These are phyloP conservation scores for Aspergillus awamori DNA, from an alignment of 2,329 filamentous ascomycete species.

Conservation along the genomic window DNA sequence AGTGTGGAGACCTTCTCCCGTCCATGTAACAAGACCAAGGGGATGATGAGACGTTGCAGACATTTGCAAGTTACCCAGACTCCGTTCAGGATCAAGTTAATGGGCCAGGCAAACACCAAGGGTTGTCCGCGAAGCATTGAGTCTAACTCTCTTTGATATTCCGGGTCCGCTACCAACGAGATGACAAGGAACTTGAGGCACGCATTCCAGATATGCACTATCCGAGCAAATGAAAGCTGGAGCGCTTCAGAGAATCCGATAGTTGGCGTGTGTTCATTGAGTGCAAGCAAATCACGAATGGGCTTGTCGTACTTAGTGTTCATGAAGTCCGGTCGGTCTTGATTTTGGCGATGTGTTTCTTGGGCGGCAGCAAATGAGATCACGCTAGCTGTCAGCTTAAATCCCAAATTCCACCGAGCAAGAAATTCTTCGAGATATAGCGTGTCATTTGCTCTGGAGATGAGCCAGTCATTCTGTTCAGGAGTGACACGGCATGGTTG, in stretches of 20 bases:
- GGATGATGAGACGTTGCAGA: constrained; percentile 47
- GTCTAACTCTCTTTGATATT: constrained; percentile 54
- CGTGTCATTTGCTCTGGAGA: constrained; percentile 32
- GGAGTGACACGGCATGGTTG: constrained; percentile 44
- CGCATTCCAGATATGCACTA: constrained; percentile 25
- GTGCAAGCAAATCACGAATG: constrained; percentile 36
- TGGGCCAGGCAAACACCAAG: constrained; percentile 36
- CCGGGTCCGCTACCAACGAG: constrained; percentile 54
- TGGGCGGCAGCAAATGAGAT: constrained; percentile 25
- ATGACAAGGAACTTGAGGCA: constrained; percentile 52
- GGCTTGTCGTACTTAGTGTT: constrained; percentile 27
- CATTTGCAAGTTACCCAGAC: constrained; percentile 52
- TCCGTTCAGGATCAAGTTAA: constrained; percentile 45
- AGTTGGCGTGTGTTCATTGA: background rate
- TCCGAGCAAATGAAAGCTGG: constrained; percentile 45
- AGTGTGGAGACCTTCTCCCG: constrained; percentile 44
- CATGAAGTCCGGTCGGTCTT: constrained; percentile 20
- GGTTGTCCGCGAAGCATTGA: constrained; percentile 42
- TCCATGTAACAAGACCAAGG: constrained; percentile 52
- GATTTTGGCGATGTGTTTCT: constrained; percentile 15
- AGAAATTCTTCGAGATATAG: constrained; percentile 44
- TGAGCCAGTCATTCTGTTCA: constrained; percentile 47
- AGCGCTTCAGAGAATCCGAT: constrained; percentile 22
- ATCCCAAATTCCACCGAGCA: constrained; percentile 52
- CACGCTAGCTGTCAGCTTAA: constrained; percentile 34